A percentile compares a stretch with the other conserved stretches of the same genome.
phyloP scores from a whole-genome alignment of 805 yeast genomes.

The Suhomyces kilbournensis region DNA sequence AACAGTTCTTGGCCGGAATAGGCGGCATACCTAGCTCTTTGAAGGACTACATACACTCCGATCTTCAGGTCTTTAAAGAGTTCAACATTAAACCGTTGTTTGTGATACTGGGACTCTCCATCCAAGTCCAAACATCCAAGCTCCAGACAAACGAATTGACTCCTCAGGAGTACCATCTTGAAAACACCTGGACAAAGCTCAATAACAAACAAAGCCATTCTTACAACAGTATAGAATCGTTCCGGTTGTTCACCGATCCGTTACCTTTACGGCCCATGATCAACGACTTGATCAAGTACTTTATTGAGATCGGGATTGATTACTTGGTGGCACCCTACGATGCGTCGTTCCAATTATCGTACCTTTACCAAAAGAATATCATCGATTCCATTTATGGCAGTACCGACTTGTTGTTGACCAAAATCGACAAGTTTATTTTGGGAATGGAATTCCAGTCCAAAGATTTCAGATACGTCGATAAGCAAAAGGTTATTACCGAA shows the following conservation, averaged over 20 bases:
- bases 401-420: conserved; percentile 67
- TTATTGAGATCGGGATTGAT: conserved; percentile 55
- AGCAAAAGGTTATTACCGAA: conserved; percentile 54
- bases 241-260: conserved; percentile 51
- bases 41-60: conserved; percentile 53
- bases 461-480: conserved; percentile 67
- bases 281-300: conserved; percentile 54
- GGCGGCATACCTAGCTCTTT: conserved; percentile 78
- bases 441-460: conserved; percentile 65
- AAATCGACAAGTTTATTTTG: conserved; percentile 67
- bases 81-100: conserved; percentile 73
- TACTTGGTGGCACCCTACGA: conserved; percentile 80
- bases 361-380: conserved; percentile 51
- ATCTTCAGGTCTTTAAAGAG: conserved; percentile 57
- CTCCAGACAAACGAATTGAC: conserved; percentile 36
- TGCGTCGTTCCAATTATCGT: conserved; percentile 77
- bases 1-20: conserved; percentile 67
- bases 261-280: conserved; percentile 49
- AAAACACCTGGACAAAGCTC: conserved; percentile 38
- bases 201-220: conserved; percentile 23
- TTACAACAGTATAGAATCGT: conserved; percentile 39
- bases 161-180: conserved; percentile 39
- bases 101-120: conserved; percentile 67
- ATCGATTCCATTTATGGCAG: conserved; percentile 84
- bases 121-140: conserved; percentile 33